Evolutionary conservation across 805 yeast species (phyloP).

Genomic region (Suhomyces sp.): DNA sequence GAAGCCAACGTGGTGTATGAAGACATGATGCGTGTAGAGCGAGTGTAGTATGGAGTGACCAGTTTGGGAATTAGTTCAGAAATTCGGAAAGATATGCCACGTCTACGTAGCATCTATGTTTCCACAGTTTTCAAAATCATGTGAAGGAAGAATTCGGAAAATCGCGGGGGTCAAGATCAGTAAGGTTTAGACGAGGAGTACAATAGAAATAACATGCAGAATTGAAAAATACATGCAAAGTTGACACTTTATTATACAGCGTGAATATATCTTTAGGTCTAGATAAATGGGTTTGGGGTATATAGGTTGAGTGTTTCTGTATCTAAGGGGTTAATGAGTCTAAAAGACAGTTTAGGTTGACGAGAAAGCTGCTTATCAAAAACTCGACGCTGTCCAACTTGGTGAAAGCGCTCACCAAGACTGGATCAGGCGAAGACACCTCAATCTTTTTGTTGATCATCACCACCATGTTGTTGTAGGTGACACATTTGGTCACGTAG

Average conservation of each 20-base stretch:
- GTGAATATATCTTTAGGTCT: too few species aligned
- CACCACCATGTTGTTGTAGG: conserved; percentile 59
- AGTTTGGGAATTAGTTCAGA: background rate
- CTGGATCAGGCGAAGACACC: conserved; percentile 66
- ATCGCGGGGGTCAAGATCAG: background rate
- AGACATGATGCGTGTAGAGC: background rate
- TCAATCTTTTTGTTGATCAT: conserved; percentile 58
- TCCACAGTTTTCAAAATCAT: background rate
- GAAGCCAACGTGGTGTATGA: conserved; percentile 25
- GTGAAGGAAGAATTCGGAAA: background rate
- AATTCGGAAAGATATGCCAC: background rate
- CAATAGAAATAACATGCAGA: background rate
- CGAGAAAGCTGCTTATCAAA: conserved; percentile 34
- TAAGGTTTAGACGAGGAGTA: background rate
- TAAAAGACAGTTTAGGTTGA: conserved; percentile 10
- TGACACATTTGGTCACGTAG: conserved; percentile 52
- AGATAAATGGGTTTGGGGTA: too few species aligned
- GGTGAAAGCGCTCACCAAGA: conserved; percentile 57
- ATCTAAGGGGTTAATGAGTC: background rate
- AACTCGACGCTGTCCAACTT: conserved; percentile 63
- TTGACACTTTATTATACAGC: background rate
- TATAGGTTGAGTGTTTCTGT: too few species aligned
- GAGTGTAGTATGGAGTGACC: background rate
- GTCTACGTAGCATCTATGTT: background rate
- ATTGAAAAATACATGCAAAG: background rate